phyloP scores from a whole-genome alignment of 352 stramenopile species.

The Pythium graminicola region DNA sequence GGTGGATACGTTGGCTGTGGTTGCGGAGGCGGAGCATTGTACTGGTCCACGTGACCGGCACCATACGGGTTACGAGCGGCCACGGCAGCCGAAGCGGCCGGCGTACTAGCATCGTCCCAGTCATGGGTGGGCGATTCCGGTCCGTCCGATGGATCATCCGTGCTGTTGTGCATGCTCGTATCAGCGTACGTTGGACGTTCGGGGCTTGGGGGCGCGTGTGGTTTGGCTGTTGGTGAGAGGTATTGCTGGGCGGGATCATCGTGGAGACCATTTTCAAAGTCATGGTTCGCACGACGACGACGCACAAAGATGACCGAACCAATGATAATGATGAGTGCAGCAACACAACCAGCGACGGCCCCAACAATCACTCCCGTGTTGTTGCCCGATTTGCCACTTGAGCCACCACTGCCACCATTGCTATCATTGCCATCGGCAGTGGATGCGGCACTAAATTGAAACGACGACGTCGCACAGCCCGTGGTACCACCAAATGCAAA shows the following conservation, averaged over 20 bases:
- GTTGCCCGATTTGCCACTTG: slow-evolving; percentile 5
- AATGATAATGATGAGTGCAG: slow-evolving; percentile 54
- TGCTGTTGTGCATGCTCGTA: slow-evolving; percentile 24
- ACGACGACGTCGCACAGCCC: slow-evolving; percentile 50
- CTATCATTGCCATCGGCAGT: slow-evolving; percentile 39
- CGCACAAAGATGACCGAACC: slow-evolving; percentile 60
- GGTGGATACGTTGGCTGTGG: background rate
- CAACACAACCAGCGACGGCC: slow-evolving; percentile 32
- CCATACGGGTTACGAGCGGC: slow-evolving; percentile 5
- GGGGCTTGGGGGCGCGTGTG: slow-evolving; percentile 13
- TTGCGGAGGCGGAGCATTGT: background rate
- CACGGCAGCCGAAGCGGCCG: background rate
- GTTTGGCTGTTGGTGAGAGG: slow-evolving; percentile 48
- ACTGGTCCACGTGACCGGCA: background rate
- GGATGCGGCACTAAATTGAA: slow-evolving; percentile 62
- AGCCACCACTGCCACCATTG: slow-evolving; percentile 1
- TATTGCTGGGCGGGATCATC: slow-evolving; percentile 51
- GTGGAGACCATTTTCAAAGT: slow-evolving; percentile 26
- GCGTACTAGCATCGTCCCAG: slow-evolving; percentile 17
- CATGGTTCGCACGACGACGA: slow-evolving; percentile 37
- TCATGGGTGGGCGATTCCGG: slow-evolving; percentile 15
- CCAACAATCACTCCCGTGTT: slow-evolving; percentile 32
- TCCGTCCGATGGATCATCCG: slow-evolving; percentile 20
- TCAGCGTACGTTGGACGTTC: slow-evolving; percentile 34
- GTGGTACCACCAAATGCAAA: slow-evolving; percentile 51